Percentiles rank a stretch among this genome's conserved stretches.
Conservation (phyloP, 306 rosid species). For the Quercus cerris region DNA sequence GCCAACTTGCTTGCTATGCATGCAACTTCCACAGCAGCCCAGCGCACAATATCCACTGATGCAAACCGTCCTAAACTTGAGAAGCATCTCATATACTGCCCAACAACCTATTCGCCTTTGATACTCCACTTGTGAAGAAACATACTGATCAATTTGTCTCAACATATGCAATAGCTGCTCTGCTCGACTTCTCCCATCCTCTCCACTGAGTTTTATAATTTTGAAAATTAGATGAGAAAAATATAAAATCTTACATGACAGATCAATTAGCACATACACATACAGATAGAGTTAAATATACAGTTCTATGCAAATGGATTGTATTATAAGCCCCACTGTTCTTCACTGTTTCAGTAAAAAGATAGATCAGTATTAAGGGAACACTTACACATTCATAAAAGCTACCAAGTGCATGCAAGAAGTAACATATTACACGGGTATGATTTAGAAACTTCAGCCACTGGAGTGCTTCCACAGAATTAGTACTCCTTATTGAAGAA, state of each 20-base stretch:
- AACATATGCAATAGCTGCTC: conserved; percentile 80
- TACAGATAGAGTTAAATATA: background rate
- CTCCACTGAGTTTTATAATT: conserved; percentile 61
- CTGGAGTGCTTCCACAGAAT: background rate
- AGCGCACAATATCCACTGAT: conserved; percentile 76
- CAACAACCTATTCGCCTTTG: conserved; percentile 89
- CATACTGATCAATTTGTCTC: conserved; percentile 91
- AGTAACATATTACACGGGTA: background rate
- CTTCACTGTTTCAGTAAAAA: too few relatives aligned
- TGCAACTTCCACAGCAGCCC: conserved; percentile 83
- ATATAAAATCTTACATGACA: conserved; percentile 5
- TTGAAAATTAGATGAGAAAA: conserved; percentile 28
- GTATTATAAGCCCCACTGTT: too few relatives aligned
- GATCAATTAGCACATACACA: background rate
- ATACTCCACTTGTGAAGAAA: conserved; percentile 80
- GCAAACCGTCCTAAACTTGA: conserved; percentile 86
- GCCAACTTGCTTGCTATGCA: conserved; percentile 79
- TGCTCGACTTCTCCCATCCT: conserved; percentile 98
- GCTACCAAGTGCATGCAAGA: background rate
- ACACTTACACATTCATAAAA: background rate
- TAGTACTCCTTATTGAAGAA: background rate
- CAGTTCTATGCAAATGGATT: background rate
- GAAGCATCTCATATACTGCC: conserved; percentile 93
- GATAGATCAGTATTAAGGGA: background rate
- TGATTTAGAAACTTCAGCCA: background rate